phyloP scores from a whole-genome alignment of 2,329 filamentous ascomycete species.

The Dryadomyces quercivorus region DNA sequence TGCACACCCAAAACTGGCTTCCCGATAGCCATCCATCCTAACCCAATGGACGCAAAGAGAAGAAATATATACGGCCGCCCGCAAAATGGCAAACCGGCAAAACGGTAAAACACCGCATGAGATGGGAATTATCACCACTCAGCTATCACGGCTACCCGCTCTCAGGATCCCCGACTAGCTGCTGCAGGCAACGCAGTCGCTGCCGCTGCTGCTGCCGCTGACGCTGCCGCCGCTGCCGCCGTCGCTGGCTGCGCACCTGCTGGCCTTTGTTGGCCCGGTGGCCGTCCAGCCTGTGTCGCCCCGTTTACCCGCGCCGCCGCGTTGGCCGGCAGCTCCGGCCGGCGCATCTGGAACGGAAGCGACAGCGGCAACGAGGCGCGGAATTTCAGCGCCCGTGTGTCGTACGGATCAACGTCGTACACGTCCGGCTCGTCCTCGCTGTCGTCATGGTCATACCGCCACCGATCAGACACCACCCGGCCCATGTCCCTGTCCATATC shows the following conservation, averaged over 20 bases:
- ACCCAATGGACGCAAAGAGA: neutral
- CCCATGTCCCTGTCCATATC: slow-evolving; percentile 16
- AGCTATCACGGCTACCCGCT: neutral
- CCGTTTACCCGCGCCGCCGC: slow-evolving; percentile 1
- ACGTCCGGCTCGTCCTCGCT: slow-evolving; percentile 65
- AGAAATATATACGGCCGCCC: neutral
- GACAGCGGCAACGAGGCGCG: slow-evolving; percentile 44
- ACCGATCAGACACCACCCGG: slow-evolving; percentile 47
- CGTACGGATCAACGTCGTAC: slow-evolving; percentile 65
- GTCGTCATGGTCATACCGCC: slow-evolving; percentile 80
- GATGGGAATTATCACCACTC: neutral
- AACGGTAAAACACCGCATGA: neutral
- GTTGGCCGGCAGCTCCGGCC: slow-evolving; percentile 4
- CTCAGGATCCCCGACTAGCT: neutral
- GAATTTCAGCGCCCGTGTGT: slow-evolving; percentile 46
- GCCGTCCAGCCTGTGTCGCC: slow-evolving; percentile 4
- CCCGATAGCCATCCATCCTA: neutral
- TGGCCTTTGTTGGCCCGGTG: slow-evolving; percentile 10
- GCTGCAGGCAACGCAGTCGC: neutral
- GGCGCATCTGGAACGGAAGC: slow-evolving; percentile 5
- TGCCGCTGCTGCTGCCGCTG: neutral
- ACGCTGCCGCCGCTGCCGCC: neutral
- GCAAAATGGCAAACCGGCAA: neutral
- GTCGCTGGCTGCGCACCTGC: neutral
- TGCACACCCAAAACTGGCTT: neutral